phyloP scores from a whole-genome alignment of 2,329 filamentous ascomycete species.

The Monosporascus sp. region DNA sequence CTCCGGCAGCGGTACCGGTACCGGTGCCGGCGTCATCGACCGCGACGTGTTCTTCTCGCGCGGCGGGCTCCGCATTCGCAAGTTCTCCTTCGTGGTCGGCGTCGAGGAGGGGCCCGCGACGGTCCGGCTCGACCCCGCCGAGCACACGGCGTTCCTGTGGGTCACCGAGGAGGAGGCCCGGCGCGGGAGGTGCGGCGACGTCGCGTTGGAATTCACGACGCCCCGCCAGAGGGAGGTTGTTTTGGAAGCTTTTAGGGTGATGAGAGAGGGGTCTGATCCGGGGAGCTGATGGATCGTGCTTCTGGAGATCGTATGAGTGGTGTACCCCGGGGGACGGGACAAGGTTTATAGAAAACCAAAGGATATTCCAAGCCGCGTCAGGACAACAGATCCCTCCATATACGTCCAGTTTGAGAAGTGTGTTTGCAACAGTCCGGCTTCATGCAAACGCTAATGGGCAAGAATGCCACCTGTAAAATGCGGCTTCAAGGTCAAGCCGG shows the following conservation, averaged over 20 bases:
- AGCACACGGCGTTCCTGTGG: constrained; percentile 29
- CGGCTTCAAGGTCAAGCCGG: too few species aligned
- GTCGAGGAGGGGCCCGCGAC: constrained; percentile 14
- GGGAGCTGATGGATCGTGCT: too few species aligned
- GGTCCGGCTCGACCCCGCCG: constrained; percentile 27
- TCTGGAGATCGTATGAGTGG: too few species aligned
- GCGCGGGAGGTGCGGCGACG: constrained; percentile 16
- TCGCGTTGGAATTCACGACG: constrained; percentile 21
- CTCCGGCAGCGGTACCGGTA: neutral
- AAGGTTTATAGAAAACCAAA: too few species aligned
- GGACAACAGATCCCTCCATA: too few species aligned
- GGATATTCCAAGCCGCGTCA: too few species aligned
- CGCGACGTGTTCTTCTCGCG: constrained; percentile 14
- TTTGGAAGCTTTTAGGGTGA: constrained; percentile 18
- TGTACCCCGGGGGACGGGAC: too few species aligned
- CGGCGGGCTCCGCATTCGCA: constrained; percentile 17
- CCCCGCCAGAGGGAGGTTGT: constrained; percentile 16
- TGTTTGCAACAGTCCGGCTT: too few species aligned
- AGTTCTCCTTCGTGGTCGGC: constrained; percentile 24
- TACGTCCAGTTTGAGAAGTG: too few species aligned
- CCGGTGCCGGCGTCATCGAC: constrained; percentile 3
- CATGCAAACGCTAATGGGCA: too few species aligned
- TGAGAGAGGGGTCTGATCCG: constrained; percentile 2
- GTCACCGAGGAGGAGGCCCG: constrained; percentile 26
- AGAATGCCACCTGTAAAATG: too few species aligned